A percentile compares a stretch with the other conserved stretches of the same genome.
Evolutionary conservation across 31 red algal species (phyloP).

Genomic region (Odonthalia washingtoniensis): DNA sequence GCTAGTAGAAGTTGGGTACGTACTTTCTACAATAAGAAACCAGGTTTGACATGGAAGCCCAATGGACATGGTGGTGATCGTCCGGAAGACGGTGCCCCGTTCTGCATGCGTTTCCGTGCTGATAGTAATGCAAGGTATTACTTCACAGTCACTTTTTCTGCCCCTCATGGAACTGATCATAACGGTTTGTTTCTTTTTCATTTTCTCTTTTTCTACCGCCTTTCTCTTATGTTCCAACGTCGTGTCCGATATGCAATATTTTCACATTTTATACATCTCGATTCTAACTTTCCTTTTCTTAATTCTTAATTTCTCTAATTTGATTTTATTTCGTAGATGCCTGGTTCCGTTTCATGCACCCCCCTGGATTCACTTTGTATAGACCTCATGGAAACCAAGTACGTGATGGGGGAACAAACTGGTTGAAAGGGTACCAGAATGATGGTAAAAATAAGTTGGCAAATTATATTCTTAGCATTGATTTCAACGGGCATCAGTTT

Average conservation of each 20-base stretch:
- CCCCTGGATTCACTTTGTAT: constrained; percentile 40
- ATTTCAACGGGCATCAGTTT: constrained; percentile 45
- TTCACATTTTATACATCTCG: too few relatives aligned
- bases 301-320: too few relatives aligned
- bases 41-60: constrained; percentile 39
- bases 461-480: constrained; percentile 30
- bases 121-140: constrained; percentile 35
- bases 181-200: too few relatives aligned
- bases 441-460: not conserved
- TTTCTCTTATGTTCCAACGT: not conserved
- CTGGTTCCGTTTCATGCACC: constrained; percentile 69
- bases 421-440: constrained; percentile 55
- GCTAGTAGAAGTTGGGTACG: not conserved
- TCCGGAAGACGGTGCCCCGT: constrained; percentile 30
- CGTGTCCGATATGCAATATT: too few relatives aligned
- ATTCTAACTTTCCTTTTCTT: too few relatives aligned
- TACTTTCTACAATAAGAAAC: too few relatives aligned
- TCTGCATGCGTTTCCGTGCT: constrained; percentile 25
- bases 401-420: constrained; percentile 31
- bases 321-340: too few relatives aligned
- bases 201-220: constrained; percentile 32
- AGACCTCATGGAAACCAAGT: constrained; percentile 3
- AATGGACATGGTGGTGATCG: constrained; percentile 45
- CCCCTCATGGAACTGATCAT: constrained; percentile 66
- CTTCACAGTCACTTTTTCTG: constrained; percentile 31